A percentile compares a stretch with the other conserved stretches of the same genome.
Evolutionary conservation across 1,284 basidiomycete species (phyloP).

Genomic region (Ustilago bromivora): DNA sequence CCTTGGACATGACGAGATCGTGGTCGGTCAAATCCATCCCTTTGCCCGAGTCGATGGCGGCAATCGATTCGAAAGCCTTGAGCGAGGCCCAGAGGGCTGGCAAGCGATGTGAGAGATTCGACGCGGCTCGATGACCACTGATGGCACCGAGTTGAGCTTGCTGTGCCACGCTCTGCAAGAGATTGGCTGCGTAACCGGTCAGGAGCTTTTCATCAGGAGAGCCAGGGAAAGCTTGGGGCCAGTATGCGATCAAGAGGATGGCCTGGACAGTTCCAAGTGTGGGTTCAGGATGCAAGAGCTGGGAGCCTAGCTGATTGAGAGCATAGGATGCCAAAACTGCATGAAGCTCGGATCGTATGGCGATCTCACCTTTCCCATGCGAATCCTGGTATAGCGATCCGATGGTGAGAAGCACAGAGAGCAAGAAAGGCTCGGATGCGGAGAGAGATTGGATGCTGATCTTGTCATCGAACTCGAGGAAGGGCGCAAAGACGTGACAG

Average conservation of each 20-base stretch:
- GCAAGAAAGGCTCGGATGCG: conserved; percentile 35
- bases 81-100: conserved; percentile 29
- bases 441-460: conserved; percentile 12
- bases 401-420: conserved; percentile 35
- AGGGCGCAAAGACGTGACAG: conserved; percentile 48
- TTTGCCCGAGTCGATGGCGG: conserved; percentile 38
- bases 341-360: conserved; percentile 29
- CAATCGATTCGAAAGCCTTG: conserved; percentile 34
- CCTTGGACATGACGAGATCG: conserved; percentile 37
- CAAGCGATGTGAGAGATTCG: conserved; percentile 24
- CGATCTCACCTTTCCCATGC: conserved; percentile 15
- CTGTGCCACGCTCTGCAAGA: conserved; percentile 30
- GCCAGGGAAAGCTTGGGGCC: conserved; percentile 46
- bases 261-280: conserved; percentile 38
- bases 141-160: conserved; percentile 4
- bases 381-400: conserved; percentile 37
- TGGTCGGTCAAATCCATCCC: conserved; percentile 42
- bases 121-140: conserved; percentile 17
- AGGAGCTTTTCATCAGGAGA: conserved; percentile 40
- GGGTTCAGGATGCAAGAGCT: conserved; percentile 25
- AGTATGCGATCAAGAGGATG: conserved; percentile 43
- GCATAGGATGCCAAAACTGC: conserved; percentile 24
- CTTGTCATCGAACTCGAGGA: conserved; percentile 35
- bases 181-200: conserved; percentile 20
- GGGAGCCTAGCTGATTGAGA: conserved; percentile 21